Percentiles rank a stretch among this genome's conserved stretches.
These are phyloP conservation scores for Malus hybrid DNA, from an alignment of 331 rosid genomes.

Conservation along the genomic window DNA sequence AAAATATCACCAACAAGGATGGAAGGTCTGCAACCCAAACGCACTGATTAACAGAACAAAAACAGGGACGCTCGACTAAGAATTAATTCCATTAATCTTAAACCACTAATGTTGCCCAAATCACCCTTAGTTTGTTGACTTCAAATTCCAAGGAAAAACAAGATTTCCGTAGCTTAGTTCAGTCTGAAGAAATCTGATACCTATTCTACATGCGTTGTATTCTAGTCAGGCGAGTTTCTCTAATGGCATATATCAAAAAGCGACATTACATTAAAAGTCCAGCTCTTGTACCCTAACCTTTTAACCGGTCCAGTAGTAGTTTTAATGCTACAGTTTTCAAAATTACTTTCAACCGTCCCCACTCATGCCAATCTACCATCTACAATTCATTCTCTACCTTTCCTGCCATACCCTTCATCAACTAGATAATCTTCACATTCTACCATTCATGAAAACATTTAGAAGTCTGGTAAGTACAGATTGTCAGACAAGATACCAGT, in stretches of 20 bases:
- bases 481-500: background rate
- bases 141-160: background rate
- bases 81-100: background rate
- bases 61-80: background rate
- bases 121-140: background rate
- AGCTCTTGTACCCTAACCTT: background rate
- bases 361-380: background rate
- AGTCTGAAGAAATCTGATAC: background rate
- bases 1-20: constrained; percentile 92
- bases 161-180: background rate
- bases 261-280: background rate
- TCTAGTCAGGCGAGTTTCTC: background rate
- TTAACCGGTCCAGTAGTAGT: background rate
- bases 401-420: background rate
- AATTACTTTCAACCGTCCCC: background rate
- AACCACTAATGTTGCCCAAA: background rate
- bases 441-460: background rate
- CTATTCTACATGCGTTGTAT: background rate
- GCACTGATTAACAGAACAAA: constrained; percentile 13
- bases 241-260: background rate
- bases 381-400: background rate
- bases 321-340: background rate
- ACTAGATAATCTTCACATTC: background rate
- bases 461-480: background rate
- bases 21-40: constrained; percentile 69